Base-by-base conservation (phyloP, 345 rosid genomes). In the Orychophragmus violaceus region DNA sequence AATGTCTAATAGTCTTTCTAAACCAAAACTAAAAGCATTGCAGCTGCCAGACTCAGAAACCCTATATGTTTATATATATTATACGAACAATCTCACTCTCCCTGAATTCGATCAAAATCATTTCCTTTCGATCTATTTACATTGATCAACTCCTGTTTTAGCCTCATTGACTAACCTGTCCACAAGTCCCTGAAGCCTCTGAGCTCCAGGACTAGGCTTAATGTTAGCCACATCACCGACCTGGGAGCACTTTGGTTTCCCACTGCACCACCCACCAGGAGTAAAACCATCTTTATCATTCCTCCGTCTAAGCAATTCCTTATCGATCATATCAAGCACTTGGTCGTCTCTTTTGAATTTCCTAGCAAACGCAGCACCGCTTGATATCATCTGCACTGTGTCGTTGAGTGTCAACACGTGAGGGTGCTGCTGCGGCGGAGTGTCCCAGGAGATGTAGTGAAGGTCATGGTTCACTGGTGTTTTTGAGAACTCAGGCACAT, bases 391-490 rank as follows among this genome's bases (percentile, higher is more conserved):
- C 49, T 67, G 72, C 36, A 27, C 51, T 0, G 83, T 74, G 65
- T 95, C 95, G 22, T 9, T 89, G 91, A 12, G 82, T 68, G 88
- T 66, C 64, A 95, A 87, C 5, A 74, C 73, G 66, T 79, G 97
- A 0, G 99, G 99, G 25, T 91, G 99, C 83, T 95, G 99, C 76
- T 49, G 77, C 0, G 99, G 99, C 1, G 96, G 96, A 16, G 7
- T 77, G 83, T 95, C 91, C 99, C 99, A 95, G n/a, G 95, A 72
- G 64, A 95, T 91, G 81, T 74, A 95, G 72, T 95, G 97, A 80
- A 95, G 72, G 56, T 95, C 99, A 68, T 95, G 99, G 75, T 91
- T 91, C 59, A 89, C 81, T 10, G 84, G 83, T 1, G 96, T 87
- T 50, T 67, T 77, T 14, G 84, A 72, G 62, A 77, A 95, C 64